Conservation (phyloP, 2,329 filamentous ascomycete genomes). For the Juglanconis juglandina region DNA sequence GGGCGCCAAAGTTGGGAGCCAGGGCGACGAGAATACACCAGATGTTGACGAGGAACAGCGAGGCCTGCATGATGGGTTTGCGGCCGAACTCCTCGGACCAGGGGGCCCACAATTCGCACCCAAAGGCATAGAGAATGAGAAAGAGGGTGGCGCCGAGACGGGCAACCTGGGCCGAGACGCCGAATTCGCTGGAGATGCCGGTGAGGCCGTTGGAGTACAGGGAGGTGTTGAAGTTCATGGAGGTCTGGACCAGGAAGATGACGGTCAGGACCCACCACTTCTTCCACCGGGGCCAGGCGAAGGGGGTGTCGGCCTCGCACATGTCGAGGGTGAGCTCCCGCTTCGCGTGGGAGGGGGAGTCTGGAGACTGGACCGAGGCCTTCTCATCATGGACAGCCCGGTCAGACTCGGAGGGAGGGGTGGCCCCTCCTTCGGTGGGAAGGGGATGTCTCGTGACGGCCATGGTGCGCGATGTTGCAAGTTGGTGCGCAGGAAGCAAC, state of each 20-base stretch:
- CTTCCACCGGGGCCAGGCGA: conserved; percentile 55
- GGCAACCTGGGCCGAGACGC: conserved; percentile 64
- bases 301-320: conserved; percentile 65
- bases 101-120: conserved; percentile 83
- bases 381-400: conserved; percentile 11
- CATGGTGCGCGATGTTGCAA: not conserved
- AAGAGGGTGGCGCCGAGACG: conserved; percentile 75
- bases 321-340: conserved; percentile 51
- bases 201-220: conserved; percentile 67
- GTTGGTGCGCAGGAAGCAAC: no score
- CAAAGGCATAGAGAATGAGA: conserved; percentile 76
- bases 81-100: conserved; percentile 83
- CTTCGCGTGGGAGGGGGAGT: conserved; percentile 5
- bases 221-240: conserved; percentile 77
- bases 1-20: conserved; percentile 67
- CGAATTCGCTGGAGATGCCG: conserved; percentile 65
- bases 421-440: not conserved
- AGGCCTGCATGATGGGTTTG: conserved; percentile 70
- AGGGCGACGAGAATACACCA: conserved; percentile 71
- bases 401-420: not conserved
- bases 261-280: conserved; percentile 73
- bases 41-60: conserved; percentile 72
- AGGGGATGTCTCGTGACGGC: conserved; percentile 3
- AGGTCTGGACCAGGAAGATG: conserved; percentile 70
- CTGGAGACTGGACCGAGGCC: not conserved